phyloP scores from a whole-genome alignment of 2,329 filamentous ascomycete species.

The Microascus cirrosus region DNA sequence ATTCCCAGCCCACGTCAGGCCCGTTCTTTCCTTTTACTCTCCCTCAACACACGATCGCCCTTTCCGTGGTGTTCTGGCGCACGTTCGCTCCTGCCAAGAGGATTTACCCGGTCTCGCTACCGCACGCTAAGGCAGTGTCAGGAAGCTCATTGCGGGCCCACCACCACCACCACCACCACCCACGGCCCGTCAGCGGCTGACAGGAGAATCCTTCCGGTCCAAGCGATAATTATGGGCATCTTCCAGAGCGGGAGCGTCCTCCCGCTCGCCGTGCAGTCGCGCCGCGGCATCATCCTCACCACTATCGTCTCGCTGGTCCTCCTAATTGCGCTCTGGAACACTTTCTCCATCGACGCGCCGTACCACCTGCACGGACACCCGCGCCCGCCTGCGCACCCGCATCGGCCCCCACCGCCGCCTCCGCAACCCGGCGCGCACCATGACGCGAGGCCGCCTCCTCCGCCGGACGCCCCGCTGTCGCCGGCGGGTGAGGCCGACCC shows the following conservation, averaged over 20 bases:
- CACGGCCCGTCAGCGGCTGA: too few species aligned
- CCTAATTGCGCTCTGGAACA: slow-evolving; percentile 4
- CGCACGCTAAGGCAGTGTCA: background rate
- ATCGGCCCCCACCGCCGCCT: too few species aligned
- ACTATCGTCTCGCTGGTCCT: slow-evolving; percentile 4
- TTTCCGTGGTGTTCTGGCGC: too few species aligned
- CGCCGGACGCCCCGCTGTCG: background rate
- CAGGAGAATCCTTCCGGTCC: background rate
- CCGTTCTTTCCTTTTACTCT: too few species aligned
- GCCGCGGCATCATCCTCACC: slow-evolving; percentile 5
- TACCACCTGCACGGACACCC: background rate
- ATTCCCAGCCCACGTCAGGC: too few species aligned
- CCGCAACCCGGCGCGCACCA: background rate
- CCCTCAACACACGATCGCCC: background rate
- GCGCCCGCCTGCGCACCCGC: background rate
- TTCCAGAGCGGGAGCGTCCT: background rate
- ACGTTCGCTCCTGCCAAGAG: too few species aligned
- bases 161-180: too few species aligned
- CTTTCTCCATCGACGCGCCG: slow-evolving; percentile 4
- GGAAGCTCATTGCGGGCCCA: too few species aligned
- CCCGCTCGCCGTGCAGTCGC: slow-evolving; percentile 4
- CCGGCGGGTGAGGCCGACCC: slow-evolving; percentile 11
- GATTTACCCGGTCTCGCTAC: background rate
- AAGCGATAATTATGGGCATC: background rate
- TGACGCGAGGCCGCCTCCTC: background rate